These are phyloP conservation scores for Volvariella surrecta DNA, from an alignment of 1,284 basidiomycete species.

Conservation along the genomic window DNA sequence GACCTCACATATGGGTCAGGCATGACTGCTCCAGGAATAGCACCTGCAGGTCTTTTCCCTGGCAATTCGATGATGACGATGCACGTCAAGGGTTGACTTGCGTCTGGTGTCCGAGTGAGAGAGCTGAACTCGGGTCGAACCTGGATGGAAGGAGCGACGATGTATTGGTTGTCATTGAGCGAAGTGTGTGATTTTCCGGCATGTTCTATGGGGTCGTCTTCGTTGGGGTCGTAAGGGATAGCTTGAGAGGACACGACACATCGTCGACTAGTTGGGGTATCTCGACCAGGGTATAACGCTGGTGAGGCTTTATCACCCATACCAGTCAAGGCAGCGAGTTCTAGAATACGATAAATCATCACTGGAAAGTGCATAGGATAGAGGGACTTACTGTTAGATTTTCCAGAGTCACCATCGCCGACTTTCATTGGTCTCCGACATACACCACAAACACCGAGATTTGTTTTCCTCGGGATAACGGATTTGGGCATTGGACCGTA, in stretches of 20 bases:
- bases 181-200: slow-evolving; percentile 34
- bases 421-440: slow-evolving; percentile 94
- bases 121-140: slow-evolving; percentile 84
- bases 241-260: slow-evolving; percentile 23
- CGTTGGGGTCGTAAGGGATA: slow-evolving; percentile 51
- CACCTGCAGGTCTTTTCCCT: slow-evolving; percentile 47
- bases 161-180: slow-evolving; percentile 38
- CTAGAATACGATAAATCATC: slow-evolving; percentile 28
- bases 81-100: slow-evolving; percentile 78
- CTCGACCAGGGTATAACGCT: slow-evolving; percentile 59
- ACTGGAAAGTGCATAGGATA: slow-evolving; percentile 1
- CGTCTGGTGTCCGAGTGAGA: slow-evolving; percentile 64
- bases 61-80: slow-evolving; percentile 88
- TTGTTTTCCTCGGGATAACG: slow-evolving; percentile 56
- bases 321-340: slow-evolving; percentile 83
- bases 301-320: slow-evolving; percentile 59
- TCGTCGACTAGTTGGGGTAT: slow-evolving; percentile 39
- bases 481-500: slow-evolving; percentile 78
- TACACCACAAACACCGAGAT: slow-evolving; percentile 92
- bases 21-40: slow-evolving; percentile 52
- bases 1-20: slow-evolving; percentile 30
- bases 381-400: slow-evolving; percentile 74
- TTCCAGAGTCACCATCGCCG: slow-evolving; percentile 71
- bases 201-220: slow-evolving; percentile 75
- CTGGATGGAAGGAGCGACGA: slow-evolving; percentile 83